phyloP scores from a whole-genome alignment of 2,329 filamentous ascomycete species.

The Zymoseptoria ardabiliae region DNA sequence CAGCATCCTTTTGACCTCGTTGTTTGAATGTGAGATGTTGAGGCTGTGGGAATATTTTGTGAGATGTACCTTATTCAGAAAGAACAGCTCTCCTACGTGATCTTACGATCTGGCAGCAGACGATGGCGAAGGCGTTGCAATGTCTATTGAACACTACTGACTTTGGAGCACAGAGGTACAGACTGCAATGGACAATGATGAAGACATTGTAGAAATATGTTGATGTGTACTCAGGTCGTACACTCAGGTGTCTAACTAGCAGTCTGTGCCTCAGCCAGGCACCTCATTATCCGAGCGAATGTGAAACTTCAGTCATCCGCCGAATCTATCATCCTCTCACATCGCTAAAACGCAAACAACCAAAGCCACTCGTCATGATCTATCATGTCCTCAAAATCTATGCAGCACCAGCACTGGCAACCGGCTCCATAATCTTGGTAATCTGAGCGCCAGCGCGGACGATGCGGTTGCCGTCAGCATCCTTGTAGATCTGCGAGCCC shows the following conservation, averaged over 20 bases:
- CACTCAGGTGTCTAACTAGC: neutral
- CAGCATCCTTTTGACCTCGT: too few relatives aligned
- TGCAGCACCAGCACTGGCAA: slow-evolving; percentile 77
- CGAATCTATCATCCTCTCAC: neutral
- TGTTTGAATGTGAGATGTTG: too few relatives aligned
- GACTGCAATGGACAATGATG: too few relatives aligned
- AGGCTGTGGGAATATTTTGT: too few relatives aligned
- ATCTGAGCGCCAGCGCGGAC: slow-evolving; percentile 79
- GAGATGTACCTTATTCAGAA: too few relatives aligned
- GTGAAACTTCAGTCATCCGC: neutral
- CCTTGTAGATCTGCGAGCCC: slow-evolving; percentile 71
- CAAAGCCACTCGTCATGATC: neutral
- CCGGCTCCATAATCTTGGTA: slow-evolving; percentile 73
- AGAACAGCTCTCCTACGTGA: too few relatives aligned
- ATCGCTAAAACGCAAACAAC: neutral
- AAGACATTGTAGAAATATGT: neutral
- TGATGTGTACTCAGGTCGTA: neutral
- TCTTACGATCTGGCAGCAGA: too few relatives aligned
- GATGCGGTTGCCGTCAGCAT: slow-evolving; percentile 72
- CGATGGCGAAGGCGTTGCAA: too few relatives aligned
- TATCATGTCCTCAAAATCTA: slow-evolving; percentile 32
- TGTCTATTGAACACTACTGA: too few relatives aligned
- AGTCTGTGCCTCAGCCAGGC: neutral
- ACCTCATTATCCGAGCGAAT: neutral
- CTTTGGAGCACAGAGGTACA: too few relatives aligned